These are phyloP conservation scores for Kurtzmaniella quercitrusa DNA, from an alignment of 1,139 yeast genomes.

Conservation along the genomic window DNA sequence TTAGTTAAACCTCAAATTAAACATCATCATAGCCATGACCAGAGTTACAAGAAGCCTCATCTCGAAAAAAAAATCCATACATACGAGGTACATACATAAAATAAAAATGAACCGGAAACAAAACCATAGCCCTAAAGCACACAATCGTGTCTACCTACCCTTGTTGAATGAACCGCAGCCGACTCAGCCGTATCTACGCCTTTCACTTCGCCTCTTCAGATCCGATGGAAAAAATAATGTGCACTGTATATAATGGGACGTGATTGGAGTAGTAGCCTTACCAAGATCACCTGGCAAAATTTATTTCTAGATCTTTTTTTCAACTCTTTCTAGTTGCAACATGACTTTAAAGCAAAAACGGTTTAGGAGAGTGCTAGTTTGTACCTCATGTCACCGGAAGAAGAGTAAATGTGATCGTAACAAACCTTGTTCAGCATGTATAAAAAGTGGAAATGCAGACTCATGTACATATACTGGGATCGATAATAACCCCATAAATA, in stretches of 20 bases:
- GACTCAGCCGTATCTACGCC: no score
- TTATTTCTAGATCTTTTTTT: no score
- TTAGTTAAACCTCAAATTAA: no score
- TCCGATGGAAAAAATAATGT: background rate
- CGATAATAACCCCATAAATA: background rate
- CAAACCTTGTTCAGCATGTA: constrained; percentile 9
- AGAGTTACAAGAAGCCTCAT: background rate
- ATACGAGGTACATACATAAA: background rate
- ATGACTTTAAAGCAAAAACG: background rate
- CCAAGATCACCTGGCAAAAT: no score
- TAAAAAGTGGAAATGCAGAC: constrained; percentile 6
- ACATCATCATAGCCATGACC: no score
- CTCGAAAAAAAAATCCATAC: background rate
- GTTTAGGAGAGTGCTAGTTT: constrained; percentile 6
- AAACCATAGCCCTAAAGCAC: background rate
- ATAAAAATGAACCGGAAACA: background rate
- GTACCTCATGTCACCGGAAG: constrained; percentile 9
- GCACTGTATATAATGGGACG: background rate
- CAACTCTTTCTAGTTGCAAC: background rate
- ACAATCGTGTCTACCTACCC: background rate
- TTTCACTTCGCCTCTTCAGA: background rate
- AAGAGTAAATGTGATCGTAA: constrained; percentile 10
- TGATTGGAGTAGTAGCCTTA: no score
- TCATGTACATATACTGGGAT: constrained; percentile 6
- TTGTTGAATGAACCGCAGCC: background rate